These are phyloP conservation scores for Suillus americanus DNA, from an alignment of 768 basidiomycete species.

Conservation along the genomic window DNA sequence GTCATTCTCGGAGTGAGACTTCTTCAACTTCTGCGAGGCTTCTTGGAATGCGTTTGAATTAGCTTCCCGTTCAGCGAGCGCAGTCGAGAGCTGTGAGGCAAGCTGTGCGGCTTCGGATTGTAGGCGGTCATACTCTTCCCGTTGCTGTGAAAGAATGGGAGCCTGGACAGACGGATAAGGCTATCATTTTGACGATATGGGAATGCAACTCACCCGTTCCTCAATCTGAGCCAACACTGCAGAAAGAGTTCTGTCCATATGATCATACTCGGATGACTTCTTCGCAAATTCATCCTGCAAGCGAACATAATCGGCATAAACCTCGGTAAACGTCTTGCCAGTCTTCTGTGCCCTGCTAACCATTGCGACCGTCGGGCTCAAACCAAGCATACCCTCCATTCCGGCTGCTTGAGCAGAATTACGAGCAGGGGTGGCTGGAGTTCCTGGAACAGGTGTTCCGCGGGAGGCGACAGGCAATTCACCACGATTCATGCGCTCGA, in stretches of 20 bases:
- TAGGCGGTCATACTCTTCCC: slow-evolving; percentile 83
- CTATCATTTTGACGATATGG: neutral
- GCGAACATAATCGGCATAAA: slow-evolving; percentile 87
- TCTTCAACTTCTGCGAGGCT: slow-evolving; percentile 58
- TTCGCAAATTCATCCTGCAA: slow-evolving; percentile 79
- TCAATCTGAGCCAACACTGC: slow-evolving; percentile 87
- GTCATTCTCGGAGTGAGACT: slow-evolving; percentile 59
- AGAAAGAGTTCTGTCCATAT: slow-evolving; percentile 79
- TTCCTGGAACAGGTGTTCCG: slow-evolving; percentile 33
- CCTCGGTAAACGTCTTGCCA: slow-evolving; percentile 91
- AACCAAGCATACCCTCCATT: slow-evolving; percentile 58
- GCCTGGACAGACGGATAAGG: slow-evolving; percentile 51
- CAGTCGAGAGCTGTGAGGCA: slow-evolving; percentile 73
- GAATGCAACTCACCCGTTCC: slow-evolving; percentile 60
- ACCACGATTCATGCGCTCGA: slow-evolving; percentile 70
- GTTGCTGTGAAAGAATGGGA: slow-evolving; percentile 87
- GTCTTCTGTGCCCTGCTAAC: slow-evolving; percentile 77
- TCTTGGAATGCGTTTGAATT: slow-evolving; percentile 57
- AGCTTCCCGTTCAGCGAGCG: slow-evolving; percentile 73
- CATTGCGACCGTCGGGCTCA: slow-evolving; percentile 88
- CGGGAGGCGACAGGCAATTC: slow-evolving; percentile 62
- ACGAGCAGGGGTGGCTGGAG: slow-evolving; percentile 44
- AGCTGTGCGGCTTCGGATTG: slow-evolving; percentile 79
- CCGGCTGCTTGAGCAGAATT: slow-evolving; percentile 39
- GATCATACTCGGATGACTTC: slow-evolving; percentile 80